Evolutionary conservation across 2,329 filamentous ascomycete species (phyloP), one percentile per base, ranked within the genome.

Genomic region (Monilinia laxa): DNA sequence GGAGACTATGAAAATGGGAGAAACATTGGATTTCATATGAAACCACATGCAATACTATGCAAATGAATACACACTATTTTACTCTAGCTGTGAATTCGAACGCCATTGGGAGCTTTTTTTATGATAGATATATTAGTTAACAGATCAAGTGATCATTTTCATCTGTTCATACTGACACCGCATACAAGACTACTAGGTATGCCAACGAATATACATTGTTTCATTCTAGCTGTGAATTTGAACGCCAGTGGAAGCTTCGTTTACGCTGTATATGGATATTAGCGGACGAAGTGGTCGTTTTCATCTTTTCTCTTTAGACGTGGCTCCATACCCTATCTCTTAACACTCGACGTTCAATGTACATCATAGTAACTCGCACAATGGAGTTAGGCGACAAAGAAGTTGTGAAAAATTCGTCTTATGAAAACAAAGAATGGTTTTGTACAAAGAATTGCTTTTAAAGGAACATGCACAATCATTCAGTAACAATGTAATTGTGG

Each of bases 11-110:
- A 40, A 31, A 60, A 52, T 42, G 53, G 38, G n/a, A 59, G 35
- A 60, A 40, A 28, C n/a, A 52, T 60, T 28, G 60, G 23, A 52
- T 55, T 12, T 40, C 18, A 42, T 56, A 55, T 55, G n/a, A 25
- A 45, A 11, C 18, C 23, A 55, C 23, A 25, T 18, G 54, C 23
- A 53, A 63, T 42, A 42, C 16, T 49, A 63, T 55, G 28, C 28
- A 28, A 28, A 55, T 35, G 38, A 63, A 63, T 55, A 63, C 14
- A 53, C 35, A n/a, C 18, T n/a, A 42, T 55, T 28, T 28, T 4
- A 28, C 28, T 28, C 28, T 28, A 28, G 3, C 28, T 28, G 28
- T 28, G 28, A 28, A 28, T 28, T 28, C 4, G 28, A 28, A 28
- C 28, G 28, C 28, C 28, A 4, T 2, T 28, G 28, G 28, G 28